Conservation (phyloP, 1,139 yeast species). For the Kluyveromyces marxianus region DNA sequence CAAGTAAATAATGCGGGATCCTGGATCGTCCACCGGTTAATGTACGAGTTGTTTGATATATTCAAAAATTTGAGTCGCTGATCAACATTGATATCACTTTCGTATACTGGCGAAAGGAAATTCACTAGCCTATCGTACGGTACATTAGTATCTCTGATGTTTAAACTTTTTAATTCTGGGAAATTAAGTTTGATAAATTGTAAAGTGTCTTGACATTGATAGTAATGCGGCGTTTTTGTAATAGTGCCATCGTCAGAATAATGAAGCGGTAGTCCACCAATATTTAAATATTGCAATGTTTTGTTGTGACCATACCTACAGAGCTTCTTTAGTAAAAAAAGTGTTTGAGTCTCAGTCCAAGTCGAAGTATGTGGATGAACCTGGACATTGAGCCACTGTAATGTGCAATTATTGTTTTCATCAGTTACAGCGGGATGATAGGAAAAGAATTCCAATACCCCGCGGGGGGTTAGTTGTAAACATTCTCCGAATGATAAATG, state of each 20-base stretch:
- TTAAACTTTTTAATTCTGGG: constrained; percentile 50
- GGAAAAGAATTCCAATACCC: constrained; percentile 61
- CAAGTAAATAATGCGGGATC: constrained; percentile 39
- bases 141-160: constrained; percentile 48
- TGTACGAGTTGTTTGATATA: constrained; percentile 42
- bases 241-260: constrained; percentile 16
- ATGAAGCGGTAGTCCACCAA: constrained; percentile 61
- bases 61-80: constrained; percentile 41
- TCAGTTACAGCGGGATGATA: constrained; percentile 62
- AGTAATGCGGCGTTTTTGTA: constrained; percentile 18
- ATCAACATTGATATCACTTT: constrained; percentile 9
- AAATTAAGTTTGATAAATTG: constrained; percentile 49
- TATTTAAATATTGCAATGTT: constrained; percentile 44
- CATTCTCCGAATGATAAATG: constrained; percentile 79
- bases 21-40: constrained; percentile 47
- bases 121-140: constrained; percentile 43
- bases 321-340: constrained; percentile 46
- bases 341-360: constrained; percentile 50
- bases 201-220: constrained; percentile 39
- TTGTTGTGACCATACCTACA: constrained; percentile 34
- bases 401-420: constrained; percentile 34
- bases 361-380: constrained; percentile 65
- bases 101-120: constrained; percentile 34
- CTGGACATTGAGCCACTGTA: constrained; percentile 73
- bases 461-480: constrained; percentile 66